Conservation (phyloP, 371 early-diverging fungal genomes). For the Encephalitozoon cuniculi region DNA sequence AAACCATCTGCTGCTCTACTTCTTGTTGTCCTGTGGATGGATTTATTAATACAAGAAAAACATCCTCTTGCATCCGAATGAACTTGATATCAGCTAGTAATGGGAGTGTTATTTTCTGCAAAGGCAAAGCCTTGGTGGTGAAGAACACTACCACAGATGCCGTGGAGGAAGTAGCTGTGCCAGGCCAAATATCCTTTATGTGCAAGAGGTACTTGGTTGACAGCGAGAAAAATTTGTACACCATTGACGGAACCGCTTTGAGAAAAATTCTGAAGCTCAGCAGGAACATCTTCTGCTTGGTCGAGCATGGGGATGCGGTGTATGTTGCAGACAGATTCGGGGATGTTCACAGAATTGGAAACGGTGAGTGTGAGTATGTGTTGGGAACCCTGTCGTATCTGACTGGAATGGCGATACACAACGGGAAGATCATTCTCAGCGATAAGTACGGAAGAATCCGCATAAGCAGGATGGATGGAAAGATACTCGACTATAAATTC, state of each 20-base stretch:
- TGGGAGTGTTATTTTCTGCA: neutral
- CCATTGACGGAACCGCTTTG: neutral
- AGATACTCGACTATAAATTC: neutral
- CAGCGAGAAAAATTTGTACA: neutral
- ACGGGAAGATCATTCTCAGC: neutral
- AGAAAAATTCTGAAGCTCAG: neutral
- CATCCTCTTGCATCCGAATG: neutral
- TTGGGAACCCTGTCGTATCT: neutral
- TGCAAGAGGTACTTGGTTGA: neutral
- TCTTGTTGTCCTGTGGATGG: neutral
- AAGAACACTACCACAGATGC: neutral
- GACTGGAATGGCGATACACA: conserved; percentile 1
- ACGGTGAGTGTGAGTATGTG: neutral
- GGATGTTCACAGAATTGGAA: conserved; percentile 9
- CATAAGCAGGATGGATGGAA: neutral
- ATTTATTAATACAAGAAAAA: neutral
- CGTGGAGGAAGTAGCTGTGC: neutral
- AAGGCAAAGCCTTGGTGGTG: neutral
- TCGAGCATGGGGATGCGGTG: neutral
- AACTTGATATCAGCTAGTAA: neutral
- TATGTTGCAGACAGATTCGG: conserved; percentile 23
- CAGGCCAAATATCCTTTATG: neutral
- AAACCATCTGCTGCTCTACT: conserved; percentile 27
- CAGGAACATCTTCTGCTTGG: neutral
- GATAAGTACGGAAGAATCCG: conserved; percentile 24